A percentile compares a stretch with the other conserved stretches of the same genome.
These are phyloP conservation scores for Ziziphus jujuba DNA, from an alignment of 306 rosid species.

Conservation along the genomic window DNA sequence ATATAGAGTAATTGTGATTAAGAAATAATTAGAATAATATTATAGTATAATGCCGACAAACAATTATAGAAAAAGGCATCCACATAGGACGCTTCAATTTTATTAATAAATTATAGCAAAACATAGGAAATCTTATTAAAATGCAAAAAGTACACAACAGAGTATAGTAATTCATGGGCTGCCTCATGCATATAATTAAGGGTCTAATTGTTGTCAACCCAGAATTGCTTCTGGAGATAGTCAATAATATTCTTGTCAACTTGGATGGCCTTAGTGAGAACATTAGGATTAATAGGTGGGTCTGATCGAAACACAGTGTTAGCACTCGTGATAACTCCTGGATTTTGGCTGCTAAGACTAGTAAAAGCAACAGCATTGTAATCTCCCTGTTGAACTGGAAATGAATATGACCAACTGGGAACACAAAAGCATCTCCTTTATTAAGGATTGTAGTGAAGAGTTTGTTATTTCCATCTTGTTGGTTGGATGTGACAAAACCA, in stretches of 20 bases:
- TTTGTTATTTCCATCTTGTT: neutral
- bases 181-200: no score
- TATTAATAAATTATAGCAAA: no score
- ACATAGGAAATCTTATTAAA: no score
- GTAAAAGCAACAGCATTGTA: constrained; percentile 24
- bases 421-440: constrained; percentile 18
- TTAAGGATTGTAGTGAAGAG: constrained; percentile 9
- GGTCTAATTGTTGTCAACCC: constrained; percentile 35
- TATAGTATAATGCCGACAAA: no score
- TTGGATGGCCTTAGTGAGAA: constrained; percentile 41
- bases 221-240: constrained; percentile 41
- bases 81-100: no score
- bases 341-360: constrained; percentile 16
- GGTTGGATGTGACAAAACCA: constrained; percentile 35
- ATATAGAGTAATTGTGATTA: no score
- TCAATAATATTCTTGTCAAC: constrained; percentile 22
- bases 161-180: no score
- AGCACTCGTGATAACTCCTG: constrained; percentile 16
- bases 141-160: no score
- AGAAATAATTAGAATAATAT: no score
- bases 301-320: constrained; percentile 44
- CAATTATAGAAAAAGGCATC: no score
- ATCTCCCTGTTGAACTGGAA: constrained; percentile 31
- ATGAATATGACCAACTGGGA: constrained; percentile 24
- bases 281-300: constrained; percentile 32